Conservation (phyloP, 805 yeast species). For the Barnettozyma siamensis region DNA sequence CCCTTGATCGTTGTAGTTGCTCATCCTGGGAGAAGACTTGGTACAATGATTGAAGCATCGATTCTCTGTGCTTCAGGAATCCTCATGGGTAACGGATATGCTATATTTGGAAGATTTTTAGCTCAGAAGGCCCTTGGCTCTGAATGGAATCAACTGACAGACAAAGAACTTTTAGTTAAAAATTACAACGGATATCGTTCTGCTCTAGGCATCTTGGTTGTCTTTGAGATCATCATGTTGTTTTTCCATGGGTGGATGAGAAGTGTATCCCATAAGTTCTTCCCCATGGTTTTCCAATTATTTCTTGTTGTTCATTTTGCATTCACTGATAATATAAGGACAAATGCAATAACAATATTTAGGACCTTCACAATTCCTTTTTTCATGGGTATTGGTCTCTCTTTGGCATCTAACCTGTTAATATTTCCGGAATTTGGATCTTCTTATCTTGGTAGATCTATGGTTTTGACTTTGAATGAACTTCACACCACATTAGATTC, state of each 20-base stretch:
- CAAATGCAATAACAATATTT: conserved; percentile 28
- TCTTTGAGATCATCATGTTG: conserved; percentile 41
- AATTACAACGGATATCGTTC: conserved; percentile 31
- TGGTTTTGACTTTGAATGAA: conserved; percentile 34
- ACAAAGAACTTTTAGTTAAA: conserved; percentile 24
- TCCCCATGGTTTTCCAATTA: conserved; percentile 41
- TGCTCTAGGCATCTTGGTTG: conserved; percentile 38
- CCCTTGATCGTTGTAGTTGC: conserved; percentile 42
- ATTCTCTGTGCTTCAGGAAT: conserved; percentile 37
- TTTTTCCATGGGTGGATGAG: conserved; percentile 43
- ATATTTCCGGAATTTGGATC: conserved; percentile 50
- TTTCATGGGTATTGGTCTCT: conserved; percentile 39
- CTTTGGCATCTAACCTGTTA: conserved; percentile 36
- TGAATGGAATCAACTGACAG: conserved; percentile 24
- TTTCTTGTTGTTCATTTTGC: conserved; percentile 46
- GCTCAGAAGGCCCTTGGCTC: conserved; percentile 34
- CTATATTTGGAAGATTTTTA: conserved; percentile 35
- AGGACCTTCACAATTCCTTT: conserved; percentile 38
- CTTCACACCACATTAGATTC: conserved; percentile 34
- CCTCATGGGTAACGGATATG: conserved; percentile 36
- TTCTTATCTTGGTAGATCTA: conserved; percentile 39
- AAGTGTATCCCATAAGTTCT: conserved; percentile 40
- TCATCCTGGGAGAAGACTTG: conserved; percentile 45
- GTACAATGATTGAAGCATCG: conserved; percentile 40
- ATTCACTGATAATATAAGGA: conserved; percentile 32